phyloP scores from a whole-genome alignment of 73 alveolate genomes.

The Tetrahymena thermophila region DNA sequence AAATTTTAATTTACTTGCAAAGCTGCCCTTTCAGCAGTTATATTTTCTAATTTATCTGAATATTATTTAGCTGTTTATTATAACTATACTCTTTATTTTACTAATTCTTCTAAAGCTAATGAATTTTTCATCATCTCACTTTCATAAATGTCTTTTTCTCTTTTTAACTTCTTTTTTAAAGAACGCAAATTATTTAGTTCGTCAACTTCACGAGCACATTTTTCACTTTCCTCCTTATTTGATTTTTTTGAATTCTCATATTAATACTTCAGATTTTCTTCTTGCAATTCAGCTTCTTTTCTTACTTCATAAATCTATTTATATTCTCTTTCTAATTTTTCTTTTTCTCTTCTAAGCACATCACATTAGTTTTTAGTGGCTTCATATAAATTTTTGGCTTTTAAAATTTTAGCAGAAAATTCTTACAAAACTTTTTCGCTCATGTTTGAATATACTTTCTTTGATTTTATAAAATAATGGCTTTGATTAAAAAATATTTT shows the following conservation, averaged over 20 bases:
- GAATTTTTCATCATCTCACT: neutral
- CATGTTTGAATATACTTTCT: neutral
- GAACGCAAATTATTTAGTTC: neutral
- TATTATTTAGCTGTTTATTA: neutral
- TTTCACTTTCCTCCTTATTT: neutral
- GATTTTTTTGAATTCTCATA: neutral
- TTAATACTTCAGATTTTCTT: neutral
- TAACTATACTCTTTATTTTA: neutral
- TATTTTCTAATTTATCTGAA: neutral
- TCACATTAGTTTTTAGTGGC: neutral
- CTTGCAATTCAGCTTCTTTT: neutral
- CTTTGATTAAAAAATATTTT: too few species aligned
- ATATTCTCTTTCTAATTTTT: neutral
- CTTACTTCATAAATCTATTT: neutral
- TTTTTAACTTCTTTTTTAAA: neutral
- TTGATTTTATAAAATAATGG: too few species aligned
- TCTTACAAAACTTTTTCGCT: neutral
- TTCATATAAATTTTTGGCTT: neutral
- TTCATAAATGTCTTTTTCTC: neutral
- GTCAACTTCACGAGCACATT: neutral
- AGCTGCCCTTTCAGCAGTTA: neutral
- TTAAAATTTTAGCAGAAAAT: neutral
- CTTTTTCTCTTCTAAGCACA: neutral
- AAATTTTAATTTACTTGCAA: neutral
- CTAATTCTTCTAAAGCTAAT: neutral